Base-by-base conservation (phyloP, 306 rosid genomes). In the Prunus dulcis region DNA sequence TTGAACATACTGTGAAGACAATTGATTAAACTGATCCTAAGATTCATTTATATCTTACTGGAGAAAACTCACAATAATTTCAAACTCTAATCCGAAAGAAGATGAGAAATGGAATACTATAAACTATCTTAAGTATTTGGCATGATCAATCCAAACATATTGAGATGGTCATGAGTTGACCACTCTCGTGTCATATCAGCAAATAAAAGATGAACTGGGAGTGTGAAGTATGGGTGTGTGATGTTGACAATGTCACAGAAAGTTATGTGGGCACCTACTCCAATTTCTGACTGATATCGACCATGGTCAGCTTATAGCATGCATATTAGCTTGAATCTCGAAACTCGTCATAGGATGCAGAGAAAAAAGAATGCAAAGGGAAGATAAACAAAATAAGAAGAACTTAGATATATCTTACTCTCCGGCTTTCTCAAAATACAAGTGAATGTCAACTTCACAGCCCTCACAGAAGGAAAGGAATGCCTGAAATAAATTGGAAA, bases 391-490 rank as follows among this genome's bases (percentile, higher is more conserved):
- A n/a, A 51, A 67, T 47, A 22, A 30, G 47, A 74, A 43, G 11
- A 57, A 47, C 45, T 3, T 52, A 51, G 43, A 76, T 61, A 38
- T 32, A 72, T 80, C 97, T 89, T 95, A 92, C 98, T 92, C 96
- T 86, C 97, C 97, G 53, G 97, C 88, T 73, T 92, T 92, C 79
- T 95, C 97, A 81, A 92, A 95, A 78, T 85, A 83, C 58, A 95
- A 84, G 76, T 92, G 93, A 64, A 95, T 83, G 74, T 95, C 98
- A 71, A 90, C 86, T 92, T 92, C 98, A 86, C 97, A 92, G 83
- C 90, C 89, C 84, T 95, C 97, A 8, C 97, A 95, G 73, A 95
- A 90, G 43, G 97, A 89, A 82, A 95, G 92, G 88, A 95, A 95
- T 49, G 98, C 97, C 98, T 92, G 96, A 77, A 85, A 79, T 72